Evolutionary conservation across 2,329 filamentous ascomycete genomes (phyloP).

Genomic region (Chrysoporthe cubensis): DNA sequence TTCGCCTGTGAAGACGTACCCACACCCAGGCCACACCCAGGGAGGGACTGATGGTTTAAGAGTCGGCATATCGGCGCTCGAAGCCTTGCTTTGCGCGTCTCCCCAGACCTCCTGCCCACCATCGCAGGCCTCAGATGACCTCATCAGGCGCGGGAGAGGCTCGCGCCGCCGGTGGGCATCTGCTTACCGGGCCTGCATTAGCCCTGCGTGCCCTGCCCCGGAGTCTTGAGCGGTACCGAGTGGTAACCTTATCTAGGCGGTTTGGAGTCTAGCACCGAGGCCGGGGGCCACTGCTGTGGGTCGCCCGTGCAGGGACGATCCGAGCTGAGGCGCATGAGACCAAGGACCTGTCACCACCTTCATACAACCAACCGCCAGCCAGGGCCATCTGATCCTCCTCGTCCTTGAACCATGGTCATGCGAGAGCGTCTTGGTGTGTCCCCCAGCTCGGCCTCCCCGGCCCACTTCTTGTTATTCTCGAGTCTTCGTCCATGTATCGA

Average conservation of each 20-base stretch:
- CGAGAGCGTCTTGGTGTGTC: background rate
- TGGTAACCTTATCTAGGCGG: background rate
- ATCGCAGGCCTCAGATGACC: background rate
- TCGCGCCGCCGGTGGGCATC: background rate
- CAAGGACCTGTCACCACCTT: background rate
- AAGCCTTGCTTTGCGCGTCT: background rate
- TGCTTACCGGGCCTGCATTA: background rate
- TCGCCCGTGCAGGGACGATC: background rate
- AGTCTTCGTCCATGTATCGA: background rate
- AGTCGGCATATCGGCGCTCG: background rate
- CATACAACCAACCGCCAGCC: background rate
- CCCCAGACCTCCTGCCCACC: background rate
- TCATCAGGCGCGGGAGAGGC: background rate
- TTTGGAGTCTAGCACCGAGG: background rate
- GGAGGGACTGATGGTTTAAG: no score
- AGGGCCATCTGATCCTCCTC: background rate
- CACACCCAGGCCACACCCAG: no score
- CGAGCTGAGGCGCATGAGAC: background rate
- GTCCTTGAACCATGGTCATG: background rate
- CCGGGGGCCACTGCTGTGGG: background rate
- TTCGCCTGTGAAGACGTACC: no score
- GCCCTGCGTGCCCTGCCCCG: background rate
- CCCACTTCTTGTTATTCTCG: background rate
- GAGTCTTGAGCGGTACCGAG: background rate
- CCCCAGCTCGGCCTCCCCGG: no score